Evolutionary conservation across 108 stramenopile genomes (phyloP), one percentile per base, ranked within the genome.

Genomic region (Fragilaria crotonensis): DNA sequence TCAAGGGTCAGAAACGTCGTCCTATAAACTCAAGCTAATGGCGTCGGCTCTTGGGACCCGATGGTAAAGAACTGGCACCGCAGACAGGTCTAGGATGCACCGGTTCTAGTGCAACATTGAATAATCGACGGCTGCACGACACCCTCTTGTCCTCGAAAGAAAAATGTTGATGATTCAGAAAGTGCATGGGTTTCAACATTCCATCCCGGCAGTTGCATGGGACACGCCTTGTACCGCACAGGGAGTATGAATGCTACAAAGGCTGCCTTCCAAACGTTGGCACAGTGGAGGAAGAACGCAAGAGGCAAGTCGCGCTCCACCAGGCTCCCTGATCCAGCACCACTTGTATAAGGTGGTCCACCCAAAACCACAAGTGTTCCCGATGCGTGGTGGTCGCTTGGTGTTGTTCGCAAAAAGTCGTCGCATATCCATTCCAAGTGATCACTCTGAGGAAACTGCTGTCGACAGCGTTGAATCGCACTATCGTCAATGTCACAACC

Each of bases 101-200:
- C n/a, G n/a, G n/a, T n/a, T n/a, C n/a, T n/a, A n/a, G n/a, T n/a
- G n/a, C n/a, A 66, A 22, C 19, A 26, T 32, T 73, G 60, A 5
- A 73, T 32, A 11, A 73, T 63, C 14, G 72, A 73, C 31, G 72
- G 72, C 30, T 67, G 72, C 22, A 50, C 65, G 2, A 73, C 72
- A 49, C 26, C 9, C 20, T 25, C 26, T 23, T 25, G 33, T 20
- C 72, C 72, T 25, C 60, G 60, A 52, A 73, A 67, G 41, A 52
- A 73, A 59, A 73, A 73, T 47, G 55, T 73, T 2, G 72, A 73
- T 3, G 63, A 64, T 26, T 33, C 21, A 18, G 65, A 50, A 44
- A 60, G 54, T 26, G n/a, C n/a, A n/a, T 59, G 25, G 5, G 64
- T 71, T 27, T 64, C 54, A 29, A 60, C 49, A 4, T 23, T n/a